Base-by-base conservation (phyloP, 441 rosid genomes). In the Gossypium trilobum region DNA sequence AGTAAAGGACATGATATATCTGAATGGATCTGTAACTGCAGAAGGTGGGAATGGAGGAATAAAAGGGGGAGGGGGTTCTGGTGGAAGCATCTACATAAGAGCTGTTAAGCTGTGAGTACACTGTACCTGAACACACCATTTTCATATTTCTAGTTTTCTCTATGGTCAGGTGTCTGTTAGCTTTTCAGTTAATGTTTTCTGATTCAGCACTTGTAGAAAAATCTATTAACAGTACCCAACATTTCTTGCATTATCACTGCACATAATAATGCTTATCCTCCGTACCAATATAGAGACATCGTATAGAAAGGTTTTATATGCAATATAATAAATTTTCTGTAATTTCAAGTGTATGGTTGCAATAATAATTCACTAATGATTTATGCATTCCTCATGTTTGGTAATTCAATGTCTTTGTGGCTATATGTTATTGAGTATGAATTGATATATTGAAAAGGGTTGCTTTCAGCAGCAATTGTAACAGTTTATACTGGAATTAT, bases 41-140 rank as follows among this genome's bases (percentile, higher is more conserved):
- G 91, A 87, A 72, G 99, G 99, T 74, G 98, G 98, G 54, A 85
- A 88, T 79, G 89, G 92, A 68, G 96, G 96, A 33, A 73, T 74
- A 46, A 77, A 74, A 25, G 92, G 95, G 17, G 99, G 99, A 76
- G 98, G 99, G 71, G 99, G 99, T 31, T 95, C 98, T 79, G 99
- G 99, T 82, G 99, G 99, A 81, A 95, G 99, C 77, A 87, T 92
- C 77, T 82, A 52, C 76, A 71, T 91, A 59, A 80, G 31, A 57
- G 85, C 95, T 10, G 70, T 89, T 25, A 95, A 95, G 86, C 76
- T 95, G 99, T 95, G 82, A 92, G 97, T 88, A 36, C 67, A 71
- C 66, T 13, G 68, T 65, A 27, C 74, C 36, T 61, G 58, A 39
- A 39, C 42, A 9, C 59, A 52, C 31, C 64, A 60, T 46, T 33